Evolutionary conservation across 148 eudicot genomes (phyloP), one percentile per base, ranked within the genome.

Genomic region (Rhododendron kiyosumense): DNA sequence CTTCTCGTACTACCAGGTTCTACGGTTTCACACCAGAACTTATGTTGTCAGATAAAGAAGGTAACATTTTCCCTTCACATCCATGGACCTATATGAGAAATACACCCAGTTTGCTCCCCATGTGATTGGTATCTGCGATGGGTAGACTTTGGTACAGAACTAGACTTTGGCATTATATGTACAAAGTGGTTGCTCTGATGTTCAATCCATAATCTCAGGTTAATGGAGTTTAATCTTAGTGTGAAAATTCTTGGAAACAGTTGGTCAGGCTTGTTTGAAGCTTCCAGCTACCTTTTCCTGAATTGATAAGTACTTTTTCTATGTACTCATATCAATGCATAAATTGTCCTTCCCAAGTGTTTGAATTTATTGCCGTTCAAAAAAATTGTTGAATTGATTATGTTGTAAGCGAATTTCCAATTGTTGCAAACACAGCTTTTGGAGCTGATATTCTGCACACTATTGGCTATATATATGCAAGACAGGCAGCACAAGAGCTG

Each of bases 401-500:
- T 48, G 20, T 41, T 61, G 8, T 69, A 85, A 26, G 52, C 17
- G 6, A 11, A 59, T 38, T 61, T 57, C 51, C 9, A 9, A 59
- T 30, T 76, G 14, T 85, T 49, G 83, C 67, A 81, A 79, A 43
- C 24, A 57, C 96, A 97, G 98, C 94, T 83, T 97, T 95, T 87
- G 99, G 98, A 80, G 90, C 85, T 4, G 96, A 95, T 84, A 91
- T 93, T 8, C 86, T 97, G 81, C 89, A 93, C 84, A 97, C 98
- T 3, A 94, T 97, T 83, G 99, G 99, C 69, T 97, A 97, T 87
- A 89, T 95, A 86, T 97, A 97, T 87, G 85, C 95, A 85, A 94
- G 99, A 87, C 98, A 95, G 81, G 98, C 99, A 10, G 99, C 99
- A 79, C 93, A 89, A 77, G 96, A 97, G 91, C 98, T 97, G 20